phyloP scores from a whole-genome alignment of 768 basidiomycete genomes.

The Candolleomyces aberdarensis region DNA sequence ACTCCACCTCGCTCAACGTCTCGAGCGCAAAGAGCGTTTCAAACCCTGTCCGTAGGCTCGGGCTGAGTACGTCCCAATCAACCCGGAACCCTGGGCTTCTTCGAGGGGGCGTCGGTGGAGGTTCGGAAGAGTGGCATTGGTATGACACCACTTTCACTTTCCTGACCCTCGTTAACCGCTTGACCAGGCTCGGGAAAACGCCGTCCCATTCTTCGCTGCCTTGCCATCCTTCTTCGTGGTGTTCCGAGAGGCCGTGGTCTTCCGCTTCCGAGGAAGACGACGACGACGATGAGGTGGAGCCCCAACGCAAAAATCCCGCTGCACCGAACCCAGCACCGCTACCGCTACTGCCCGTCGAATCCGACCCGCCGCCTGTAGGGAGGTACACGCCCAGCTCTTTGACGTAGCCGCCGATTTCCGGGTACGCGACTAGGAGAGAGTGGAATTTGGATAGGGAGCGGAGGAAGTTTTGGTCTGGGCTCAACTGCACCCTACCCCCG shows the following conservation, averaged over 20 bases:
- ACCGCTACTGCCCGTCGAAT: not conserved
- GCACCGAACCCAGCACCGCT: not conserved
- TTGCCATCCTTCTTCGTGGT: not conserved
- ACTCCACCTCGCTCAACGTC: not conserved
- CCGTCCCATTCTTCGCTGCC: not conserved
- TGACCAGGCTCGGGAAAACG: not conserved
- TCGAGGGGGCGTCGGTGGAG: not conserved
- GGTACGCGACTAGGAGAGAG: not conserved
- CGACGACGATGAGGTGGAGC: not conserved
- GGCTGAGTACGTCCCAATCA: not conserved
- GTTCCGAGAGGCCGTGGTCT: not conserved
- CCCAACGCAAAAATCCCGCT: not conserved
- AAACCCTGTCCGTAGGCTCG: not conserved
- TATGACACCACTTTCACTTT: not conserved
- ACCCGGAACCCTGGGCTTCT: not conserved
- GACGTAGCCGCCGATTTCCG: not conserved
- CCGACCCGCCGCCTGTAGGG: not conserved
- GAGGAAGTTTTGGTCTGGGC: not conserved
- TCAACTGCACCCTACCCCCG: not conserved
- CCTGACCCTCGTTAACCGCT: not conserved
- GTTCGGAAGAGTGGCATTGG: not conserved
- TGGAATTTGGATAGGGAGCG: not conserved
- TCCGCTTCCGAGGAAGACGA: not conserved
- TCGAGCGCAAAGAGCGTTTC: not conserved
- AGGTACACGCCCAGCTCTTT: not conserved